Base-by-base conservation (phyloP, 73 alveolate species). In the Uronychia binucleata region DNA sequence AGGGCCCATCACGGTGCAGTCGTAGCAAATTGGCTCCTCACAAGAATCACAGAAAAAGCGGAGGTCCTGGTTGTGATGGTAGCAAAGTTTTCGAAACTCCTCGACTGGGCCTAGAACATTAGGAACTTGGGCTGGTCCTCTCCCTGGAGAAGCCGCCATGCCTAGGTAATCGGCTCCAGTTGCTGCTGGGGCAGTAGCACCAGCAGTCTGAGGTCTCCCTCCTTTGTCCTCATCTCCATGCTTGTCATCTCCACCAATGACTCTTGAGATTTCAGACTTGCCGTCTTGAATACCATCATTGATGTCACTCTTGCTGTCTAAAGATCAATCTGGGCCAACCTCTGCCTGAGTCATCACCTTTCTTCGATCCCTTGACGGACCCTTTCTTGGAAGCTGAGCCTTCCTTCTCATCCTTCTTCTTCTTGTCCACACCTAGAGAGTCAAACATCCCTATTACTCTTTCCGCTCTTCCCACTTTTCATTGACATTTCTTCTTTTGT, bases 1-100 rank as follows among this genome's bases (percentile, higher is more conserved):
- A 57, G 99, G 99, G 0, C 99, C 99, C 92, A 96, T 91, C 28
- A 96, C 94, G 57, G 98, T 96, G 89, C 99, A 98, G 83, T 98
- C 98, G 59, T 94, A 93, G 86, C 99, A 97, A 31, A 98, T 96
- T 0, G 98, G 96, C 82, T 98, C 99, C 82, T 98, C 99, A 83
- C 98, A 96, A 27, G 97, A 82, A 80, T 98, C 99, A 86, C 99
- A 98, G 95, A 91, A 97, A 74, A 81, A 96, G 34, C 94, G 92
- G 25, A 93, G 79, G 13, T 46, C 91, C 32, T 91, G 81, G 74
- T 90, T 91, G 83, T 90, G 95, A 85, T 90, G 95, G 60, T 90
- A 90, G 75, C 95, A 90, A 81, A 90, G 82, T 84, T 90, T 90
- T 75, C 87, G 83, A 46, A 46, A 46, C 19, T 46, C 67, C 19